A percentile compares a stretch with the other conserved stretches of the same genome.
Conservation (phyloP, 768 basidiomycete species). For the Lenzites betulinus region DNA sequence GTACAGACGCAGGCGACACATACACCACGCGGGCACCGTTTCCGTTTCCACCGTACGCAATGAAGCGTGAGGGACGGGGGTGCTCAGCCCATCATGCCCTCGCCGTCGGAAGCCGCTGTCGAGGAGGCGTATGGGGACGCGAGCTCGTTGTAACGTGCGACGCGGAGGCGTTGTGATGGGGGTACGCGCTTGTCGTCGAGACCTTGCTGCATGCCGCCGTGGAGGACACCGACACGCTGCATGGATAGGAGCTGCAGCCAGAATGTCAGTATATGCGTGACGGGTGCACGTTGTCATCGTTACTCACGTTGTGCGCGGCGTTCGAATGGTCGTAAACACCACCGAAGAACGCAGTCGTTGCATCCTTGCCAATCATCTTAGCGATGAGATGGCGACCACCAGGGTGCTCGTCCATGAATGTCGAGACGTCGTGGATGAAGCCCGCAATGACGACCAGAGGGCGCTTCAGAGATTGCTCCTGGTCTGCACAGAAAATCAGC, state of each 20-base stretch:
- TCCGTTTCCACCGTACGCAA: not conserved
- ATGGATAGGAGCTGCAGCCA: slow-evolving; percentile 48
- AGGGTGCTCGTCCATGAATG: slow-evolving; percentile 89
- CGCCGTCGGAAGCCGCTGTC: slow-evolving; percentile 36
- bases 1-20: slow-evolving; percentile 12
- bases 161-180: slow-evolving; percentile 49
- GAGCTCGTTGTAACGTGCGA: slow-evolving; percentile 42
- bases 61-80: not conserved
- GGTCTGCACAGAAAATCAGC: slow-evolving; percentile 47
- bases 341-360: slow-evolving; percentile 93
- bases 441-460: slow-evolving; percentile 87
- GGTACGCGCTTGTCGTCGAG: slow-evolving; percentile 49
- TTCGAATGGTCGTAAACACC: slow-evolving; percentile 90
- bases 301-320: slow-evolving; percentile 78
- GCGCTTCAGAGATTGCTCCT: slow-evolving; percentile 75
- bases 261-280: not conserved
- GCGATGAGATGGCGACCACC: slow-evolving; percentile 84
- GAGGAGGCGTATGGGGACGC: slow-evolving; percentile 37
- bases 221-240: slow-evolving; percentile 61
- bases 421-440: slow-evolving; percentile 87
- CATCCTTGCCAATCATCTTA: slow-evolving; percentile 88
- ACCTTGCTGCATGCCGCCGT: slow-evolving; percentile 55
- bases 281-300: not conserved
- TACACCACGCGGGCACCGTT: slow-evolving; percentile 7
- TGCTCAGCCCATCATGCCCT: slow-evolving; percentile 36